Percentiles rank a stretch among this genome's conserved stretches.
Evolutionary conservation across 1,284 basidiomycete species (phyloP).

Genomic region (Sparassis latifolia): DNA sequence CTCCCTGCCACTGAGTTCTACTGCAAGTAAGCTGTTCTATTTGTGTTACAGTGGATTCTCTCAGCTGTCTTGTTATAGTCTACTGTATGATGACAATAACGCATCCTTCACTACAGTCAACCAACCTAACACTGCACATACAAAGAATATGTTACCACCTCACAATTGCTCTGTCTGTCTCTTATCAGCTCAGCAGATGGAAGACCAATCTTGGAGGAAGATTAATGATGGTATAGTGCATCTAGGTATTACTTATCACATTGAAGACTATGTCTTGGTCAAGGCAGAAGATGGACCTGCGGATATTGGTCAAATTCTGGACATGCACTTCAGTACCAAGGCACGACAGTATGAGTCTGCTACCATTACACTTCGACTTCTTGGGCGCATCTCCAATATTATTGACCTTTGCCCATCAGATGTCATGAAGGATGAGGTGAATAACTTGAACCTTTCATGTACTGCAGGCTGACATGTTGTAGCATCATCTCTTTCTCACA

Average conservation of each 20-base stretch:
- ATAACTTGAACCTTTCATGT: slow-evolving; percentile 12
- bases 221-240: slow-evolving; percentile 35
- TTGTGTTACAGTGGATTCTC: too few relatives aligned
- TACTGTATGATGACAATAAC: slow-evolving; percentile 20
- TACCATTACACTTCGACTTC: slow-evolving; percentile 21
- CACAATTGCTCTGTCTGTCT: slow-evolving; percentile 48
- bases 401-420: slow-evolving; percentile 19
- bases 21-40: slow-evolving; percentile 40
- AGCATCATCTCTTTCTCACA: slow-evolving; percentile 55
- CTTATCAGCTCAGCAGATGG: slow-evolving; percentile 23
- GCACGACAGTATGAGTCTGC: slow-evolving; percentile 6
- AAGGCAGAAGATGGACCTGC: slow-evolving; percentile 28
- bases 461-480: background rate
- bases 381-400: slow-evolving; percentile 30
- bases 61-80: slow-evolving; percentile 11
- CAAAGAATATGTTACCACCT: slow-evolving; percentile 24
- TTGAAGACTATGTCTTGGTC: slow-evolving; percentile 50
- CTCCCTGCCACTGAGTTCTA: slow-evolving; percentile 37
- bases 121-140: background rate
- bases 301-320: slow-evolving; percentile 30
- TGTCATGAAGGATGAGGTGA: slow-evolving; percentile 34
- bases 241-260: slow-evolving; percentile 40
- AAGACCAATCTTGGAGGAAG: slow-evolving; percentile 17
- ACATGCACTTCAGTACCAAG: slow-evolving; percentile 2
- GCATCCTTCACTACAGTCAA: slow-evolving; percentile 29